Evolutionary conservation across 306 rosid genomes (phyloP).

Genomic region (Citrullus colocynthis): DNA sequence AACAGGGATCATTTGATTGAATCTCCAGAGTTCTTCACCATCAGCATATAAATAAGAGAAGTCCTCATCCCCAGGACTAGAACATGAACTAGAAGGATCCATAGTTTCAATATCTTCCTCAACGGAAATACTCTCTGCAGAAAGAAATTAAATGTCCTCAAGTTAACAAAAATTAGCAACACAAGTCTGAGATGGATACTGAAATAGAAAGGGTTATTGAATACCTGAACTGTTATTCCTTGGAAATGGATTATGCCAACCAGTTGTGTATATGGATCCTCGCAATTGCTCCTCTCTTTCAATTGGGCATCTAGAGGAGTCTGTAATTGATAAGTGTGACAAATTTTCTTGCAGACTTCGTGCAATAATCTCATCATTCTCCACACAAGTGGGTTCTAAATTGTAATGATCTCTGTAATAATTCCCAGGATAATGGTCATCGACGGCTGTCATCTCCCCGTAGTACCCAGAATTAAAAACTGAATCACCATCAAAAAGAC

Average conservation of each 20-base stretch:
- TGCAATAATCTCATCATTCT: slow-evolving; percentile 77
- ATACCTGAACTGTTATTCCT: slow-evolving; percentile 44
- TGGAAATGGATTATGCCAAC: slow-evolving; percentile 41
- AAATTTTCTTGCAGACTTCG: slow-evolving; percentile 68
- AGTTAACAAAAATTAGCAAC: slow-evolving; percentile 4
- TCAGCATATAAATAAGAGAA: slow-evolving; percentile 26
- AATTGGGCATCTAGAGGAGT: slow-evolving; percentile 29
- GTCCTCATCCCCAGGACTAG: slow-evolving; percentile 40
- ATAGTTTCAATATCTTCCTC: slow-evolving; percentile 23
- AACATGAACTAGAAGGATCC: slow-evolving; percentile 44
- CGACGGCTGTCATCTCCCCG: slow-evolving; percentile 21
- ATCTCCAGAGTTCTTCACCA: slow-evolving; percentile 43
- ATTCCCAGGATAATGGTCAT: slow-evolving; percentile 25
- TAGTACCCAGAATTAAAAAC: slow-evolving; percentile 35
- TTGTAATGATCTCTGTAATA: slow-evolving; percentile 37
- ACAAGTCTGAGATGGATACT: slow-evolving; percentile 3
- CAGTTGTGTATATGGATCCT: slow-evolving; percentile 25
- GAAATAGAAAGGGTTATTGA: slow-evolving; percentile 1
- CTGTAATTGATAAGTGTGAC: slow-evolving; percentile 36
- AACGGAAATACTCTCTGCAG: slow-evolving; percentile 27
- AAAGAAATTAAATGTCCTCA: slow-evolving; percentile 5
- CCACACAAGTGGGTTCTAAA: slow-evolving; percentile 32
- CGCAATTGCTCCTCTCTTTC: slow-evolving; percentile 33
- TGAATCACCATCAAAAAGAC: slow-evolving; percentile 41
- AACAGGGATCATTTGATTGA: slow-evolving; percentile 49